Evolutionary conservation across 1,139 yeast genomes (phyloP).

Genomic region (Suhomyces taliae): DNA sequence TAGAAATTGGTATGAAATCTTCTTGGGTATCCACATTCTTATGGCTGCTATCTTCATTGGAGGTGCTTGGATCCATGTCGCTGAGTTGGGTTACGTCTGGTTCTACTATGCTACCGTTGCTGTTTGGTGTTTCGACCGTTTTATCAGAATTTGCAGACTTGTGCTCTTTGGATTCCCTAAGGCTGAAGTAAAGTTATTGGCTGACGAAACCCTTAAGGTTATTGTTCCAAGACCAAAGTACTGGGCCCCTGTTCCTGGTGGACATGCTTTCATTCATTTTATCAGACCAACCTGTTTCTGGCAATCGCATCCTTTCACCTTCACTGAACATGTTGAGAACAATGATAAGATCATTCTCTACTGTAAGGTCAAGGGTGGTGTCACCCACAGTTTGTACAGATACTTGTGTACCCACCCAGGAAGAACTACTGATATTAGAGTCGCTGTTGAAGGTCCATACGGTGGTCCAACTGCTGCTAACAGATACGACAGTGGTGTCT

Average conservation of each 20-base stretch:
- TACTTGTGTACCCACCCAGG: slow-evolving; percentile 24
- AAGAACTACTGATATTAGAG: slow-evolving; percentile 26
- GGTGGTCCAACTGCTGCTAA: slow-evolving; percentile 40
- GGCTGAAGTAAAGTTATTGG: slow-evolving; percentile 33
- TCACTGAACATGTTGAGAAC: slow-evolving; percentile 14
- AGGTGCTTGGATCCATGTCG: slow-evolving; percentile 46
- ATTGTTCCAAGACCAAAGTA: slow-evolving; percentile 39
- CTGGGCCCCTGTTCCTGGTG: slow-evolving; percentile 49
- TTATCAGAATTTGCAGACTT: slow-evolving; percentile 36
- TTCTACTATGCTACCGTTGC: slow-evolving; percentile 41
- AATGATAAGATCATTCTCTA: slow-evolving; percentile 29
- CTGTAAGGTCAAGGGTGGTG: slow-evolving; percentile 39
- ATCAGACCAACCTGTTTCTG: slow-evolving; percentile 31
- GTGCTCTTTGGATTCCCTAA: slow-evolving; percentile 39
- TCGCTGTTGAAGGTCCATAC: slow-evolving; percentile 49
- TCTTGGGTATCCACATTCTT: slow-evolving; percentile 40
- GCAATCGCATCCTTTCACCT: slow-evolving; percentile 47
- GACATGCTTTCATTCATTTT: slow-evolving; percentile 53
- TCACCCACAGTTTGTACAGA: slow-evolving; percentile 31
- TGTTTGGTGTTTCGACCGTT: slow-evolving; percentile 47
- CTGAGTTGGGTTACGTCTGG: slow-evolving; percentile 38
- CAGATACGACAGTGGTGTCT: slow-evolving; percentile 35
- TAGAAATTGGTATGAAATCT: slow-evolving; percentile 44
- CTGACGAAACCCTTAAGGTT: slow-evolving; percentile 43
- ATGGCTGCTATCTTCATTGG: slow-evolving; percentile 42